Base-by-base conservation (phyloP, 257 asterid genomes). In the Ocimum tenuiflorum region DNA sequence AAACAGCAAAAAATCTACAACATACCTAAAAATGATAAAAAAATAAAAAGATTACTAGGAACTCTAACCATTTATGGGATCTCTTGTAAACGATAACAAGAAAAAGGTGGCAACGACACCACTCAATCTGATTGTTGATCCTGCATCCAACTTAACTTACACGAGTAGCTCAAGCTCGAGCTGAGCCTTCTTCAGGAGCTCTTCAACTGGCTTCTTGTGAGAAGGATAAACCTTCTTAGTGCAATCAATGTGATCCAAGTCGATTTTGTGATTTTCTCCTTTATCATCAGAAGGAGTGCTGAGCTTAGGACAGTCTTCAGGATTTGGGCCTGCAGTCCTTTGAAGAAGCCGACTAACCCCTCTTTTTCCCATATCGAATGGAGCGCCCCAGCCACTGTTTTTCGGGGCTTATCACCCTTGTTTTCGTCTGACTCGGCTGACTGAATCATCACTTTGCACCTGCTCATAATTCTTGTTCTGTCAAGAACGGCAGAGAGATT, bases 401-500 rank as follows among this genome's bases (percentile, higher is more conserved):
- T 91, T 23, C 77, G 79, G 66, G 88, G 36, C 41, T 71, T 78
- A 7, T 15, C 73, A 38, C 71, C 76, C 68, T 67, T 63, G 4
- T 79, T 76, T 31, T 79, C 88, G n/a, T 86, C 86, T 6, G 84
- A 73, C 48, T 86, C 91, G 38, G 91, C 91, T 33, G 96, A 68
- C 63, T 91, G 97, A 63, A 91, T 88, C 82, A 86, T 77, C 79
- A 91, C 97, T 81, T 91, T 91, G 74, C 96, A 91, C 86, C 95
- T 91, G 69, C 45, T 23, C 73, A 51, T 12, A 27, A 23, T 51
- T n/a, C 1, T 38, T n/a, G 35, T 5, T 19, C 43, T 42, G 53
- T 49, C 7, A 58, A 7, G 45, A 5, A 20, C 52, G n/a, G 9
- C 27, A 18, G 19, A 22, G 12, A 35, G 0, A 1, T 14, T 59